phyloP scores from a whole-genome alignment of 2,329 filamentous ascomycete species.

The Sporothrix phasma region DNA sequence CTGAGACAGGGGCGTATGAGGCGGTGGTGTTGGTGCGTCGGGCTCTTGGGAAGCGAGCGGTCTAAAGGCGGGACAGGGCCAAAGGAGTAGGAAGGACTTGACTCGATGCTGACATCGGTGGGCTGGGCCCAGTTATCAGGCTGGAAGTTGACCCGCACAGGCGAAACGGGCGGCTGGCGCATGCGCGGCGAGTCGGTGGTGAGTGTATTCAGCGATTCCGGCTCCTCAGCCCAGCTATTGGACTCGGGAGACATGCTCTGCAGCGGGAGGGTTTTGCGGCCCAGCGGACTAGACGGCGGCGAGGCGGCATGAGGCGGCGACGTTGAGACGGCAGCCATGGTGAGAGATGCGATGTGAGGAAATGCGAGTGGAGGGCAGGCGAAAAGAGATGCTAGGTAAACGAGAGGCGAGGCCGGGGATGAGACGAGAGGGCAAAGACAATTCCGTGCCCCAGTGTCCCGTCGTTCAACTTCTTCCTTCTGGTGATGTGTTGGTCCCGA shows the following conservation, averaged over 20 bases:
- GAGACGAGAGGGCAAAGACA: not conserved
- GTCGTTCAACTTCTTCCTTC: not conserved
- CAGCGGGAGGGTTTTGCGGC: slow-evolving; percentile 30
- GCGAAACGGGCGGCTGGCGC: slow-evolving; percentile 44
- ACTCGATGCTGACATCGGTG: slow-evolving; percentile 43
- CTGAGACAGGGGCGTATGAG: slow-evolving; percentile 26
- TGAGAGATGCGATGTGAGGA: not conserved
- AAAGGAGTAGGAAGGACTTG: slow-evolving; percentile 18
- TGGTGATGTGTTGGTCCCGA: not conserved
- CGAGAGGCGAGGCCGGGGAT: not conserved
- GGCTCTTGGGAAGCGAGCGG: slow-evolving; percentile 27
- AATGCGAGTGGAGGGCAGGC: not conserved
- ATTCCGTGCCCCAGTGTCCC: not conserved
- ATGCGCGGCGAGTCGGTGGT: slow-evolving; percentile 34
- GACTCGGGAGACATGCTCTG: slow-evolving; percentile 26
- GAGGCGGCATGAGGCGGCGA: slow-evolving; percentile 22
- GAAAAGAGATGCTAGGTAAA: too few relatives aligned
- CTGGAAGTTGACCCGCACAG: slow-evolving; percentile 45
- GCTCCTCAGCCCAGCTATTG: slow-evolving; percentile 26
- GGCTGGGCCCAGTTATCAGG: slow-evolving; percentile 43
- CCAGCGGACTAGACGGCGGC: slow-evolving; percentile 22
- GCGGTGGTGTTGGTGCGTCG: slow-evolving; percentile 30
- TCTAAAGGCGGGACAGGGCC: slow-evolving; percentile 17
- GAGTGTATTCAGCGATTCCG: slow-evolving; percentile 11
- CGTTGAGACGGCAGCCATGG: slow-evolving; percentile 27